Conservation (phyloP, 169 alveolate genomes). For the Plasmodium knowlesi region DNA sequence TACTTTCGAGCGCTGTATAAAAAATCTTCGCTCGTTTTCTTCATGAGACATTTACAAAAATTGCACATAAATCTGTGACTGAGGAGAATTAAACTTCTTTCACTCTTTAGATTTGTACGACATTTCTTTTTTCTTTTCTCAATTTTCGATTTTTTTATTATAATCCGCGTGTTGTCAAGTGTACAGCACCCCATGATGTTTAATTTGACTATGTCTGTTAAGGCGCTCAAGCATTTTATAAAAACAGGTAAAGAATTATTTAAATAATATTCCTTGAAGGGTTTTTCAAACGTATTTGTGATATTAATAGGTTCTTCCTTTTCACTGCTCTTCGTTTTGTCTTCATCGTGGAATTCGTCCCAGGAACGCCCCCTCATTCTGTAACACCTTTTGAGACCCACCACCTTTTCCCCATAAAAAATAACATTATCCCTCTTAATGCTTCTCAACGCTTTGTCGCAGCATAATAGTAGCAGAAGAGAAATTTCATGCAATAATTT, state of each 20-base stretch:
- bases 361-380: background rate
- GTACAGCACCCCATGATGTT: background rate
- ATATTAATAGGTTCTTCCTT: background rate
- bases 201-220: slow-evolving; percentile 50
- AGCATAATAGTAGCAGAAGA: slow-evolving; percentile 8
- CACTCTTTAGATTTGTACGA: background rate
- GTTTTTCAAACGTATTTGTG: slow-evolving; percentile 23
- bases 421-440: slow-evolving; percentile 10
- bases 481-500: slow-evolving; percentile 9
- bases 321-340: background rate
- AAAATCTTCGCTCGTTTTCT: slow-evolving; percentile 27
- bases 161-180: background rate
- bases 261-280: slow-evolving; percentile 41
- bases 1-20: slow-evolving; percentile 53
- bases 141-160: slow-evolving; percentile 31
- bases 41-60: slow-evolving; percentile 19
- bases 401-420: background rate
- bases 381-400: background rate
- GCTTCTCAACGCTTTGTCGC: slow-evolving; percentile 18
- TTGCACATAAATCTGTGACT: slow-evolving; percentile 32
- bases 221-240: slow-evolving; percentile 18
- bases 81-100: background rate
- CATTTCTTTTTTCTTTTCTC: slow-evolving; percentile 21
- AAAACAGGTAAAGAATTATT: slow-evolving; percentile 41
- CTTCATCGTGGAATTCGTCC: background rate